Evolutionary conservation across 169 alveolate species (phyloP).

Genomic region (Plasmodium chabaudi): DNA sequence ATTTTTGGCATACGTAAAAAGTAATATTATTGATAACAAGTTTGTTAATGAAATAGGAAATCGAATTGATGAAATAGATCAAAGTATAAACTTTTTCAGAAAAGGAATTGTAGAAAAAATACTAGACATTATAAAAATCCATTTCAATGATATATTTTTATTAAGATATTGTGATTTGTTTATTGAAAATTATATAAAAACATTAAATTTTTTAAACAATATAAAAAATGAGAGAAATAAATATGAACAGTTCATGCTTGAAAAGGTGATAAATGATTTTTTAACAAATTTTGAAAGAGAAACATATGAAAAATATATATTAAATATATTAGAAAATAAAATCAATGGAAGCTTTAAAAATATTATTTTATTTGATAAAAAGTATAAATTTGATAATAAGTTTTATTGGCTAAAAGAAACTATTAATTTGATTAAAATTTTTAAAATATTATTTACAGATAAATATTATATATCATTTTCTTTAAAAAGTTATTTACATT

Average conservation of each 20-base stretch:
- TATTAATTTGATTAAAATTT: constrained; percentile 71
- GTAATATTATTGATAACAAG: constrained; percentile 30
- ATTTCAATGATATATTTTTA: constrained; percentile 32
- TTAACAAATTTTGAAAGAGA: constrained; percentile 74
- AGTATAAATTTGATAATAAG: constrained; percentile 67
- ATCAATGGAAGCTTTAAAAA: constrained; percentile 57
- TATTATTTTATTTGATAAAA: constrained; percentile 68
- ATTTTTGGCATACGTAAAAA: constrained; percentile 7
- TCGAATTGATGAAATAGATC: constrained; percentile 68
- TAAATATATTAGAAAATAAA: constrained; percentile 69
- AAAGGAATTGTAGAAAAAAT: constrained; percentile 76
- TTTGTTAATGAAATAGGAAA: constrained; percentile 41
- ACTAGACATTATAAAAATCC: constrained; percentile 47
- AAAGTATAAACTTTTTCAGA: constrained; percentile 66
- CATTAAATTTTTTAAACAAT: constrained; percentile 67
- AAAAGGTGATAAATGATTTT: constrained; percentile 32
- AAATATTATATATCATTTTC: constrained; percentile 55
- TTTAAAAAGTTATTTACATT: constrained; percentile 52
- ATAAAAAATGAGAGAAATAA: constrained; percentile 43
- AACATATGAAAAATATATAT: constrained; percentile 53
- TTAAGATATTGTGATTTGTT: constrained; percentile 77
- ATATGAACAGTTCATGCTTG: constrained; percentile 60
- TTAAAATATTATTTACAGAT: constrained; percentile 58
- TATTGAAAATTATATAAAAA: constrained; percentile 77
- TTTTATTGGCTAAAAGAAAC: constrained; percentile 74